Conservation (phyloP, 2,329 filamentous ascomycete genomes). For the Exophiala phaeomuriformis region DNA sequence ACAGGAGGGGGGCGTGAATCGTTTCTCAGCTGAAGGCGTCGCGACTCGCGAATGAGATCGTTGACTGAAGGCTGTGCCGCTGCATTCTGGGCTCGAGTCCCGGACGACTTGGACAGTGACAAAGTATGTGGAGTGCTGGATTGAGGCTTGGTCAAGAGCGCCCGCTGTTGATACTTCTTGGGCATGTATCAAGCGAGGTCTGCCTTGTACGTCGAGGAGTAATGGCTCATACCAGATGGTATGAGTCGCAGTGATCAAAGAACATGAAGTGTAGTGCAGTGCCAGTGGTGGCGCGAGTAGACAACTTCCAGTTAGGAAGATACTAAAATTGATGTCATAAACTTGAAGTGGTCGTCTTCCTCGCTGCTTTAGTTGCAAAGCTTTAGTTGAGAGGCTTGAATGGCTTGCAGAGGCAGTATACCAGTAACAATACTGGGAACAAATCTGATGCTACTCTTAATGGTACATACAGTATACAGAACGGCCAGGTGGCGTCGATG, state of each 20-base stretch:
- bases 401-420: too few species aligned
- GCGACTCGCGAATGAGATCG: conserved; percentile 42
- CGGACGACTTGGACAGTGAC: conserved; percentile 28
- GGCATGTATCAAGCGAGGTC: conserved; percentile 34
- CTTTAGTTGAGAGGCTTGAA: too few species aligned
- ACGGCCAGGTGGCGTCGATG: not conserved
- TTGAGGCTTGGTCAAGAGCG: conserved; percentile 35
- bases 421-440: not conserved
- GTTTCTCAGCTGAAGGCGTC: conserved; percentile 35
- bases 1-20: conserved; percentile 14
- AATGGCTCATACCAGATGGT: not conserved
- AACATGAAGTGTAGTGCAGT: not conserved
- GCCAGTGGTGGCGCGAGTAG: not conserved
- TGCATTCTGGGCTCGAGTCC: conserved; percentile 23
- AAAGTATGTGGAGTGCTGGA: conserved; percentile 37
- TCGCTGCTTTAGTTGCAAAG: too few species aligned
- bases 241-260: too few species aligned
- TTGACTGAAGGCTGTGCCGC: conserved; percentile 37
- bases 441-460: not conserved
- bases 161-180: conserved; percentile 39
- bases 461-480: not conserved
- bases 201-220: not conserved
- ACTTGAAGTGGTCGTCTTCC: too few species aligned
- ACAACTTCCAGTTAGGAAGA: too few species aligned
- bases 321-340: too few species aligned